Evolutionary conservation across 306 rosid species (phyloP).

Genomic region (Vigna hirtella): DNA sequence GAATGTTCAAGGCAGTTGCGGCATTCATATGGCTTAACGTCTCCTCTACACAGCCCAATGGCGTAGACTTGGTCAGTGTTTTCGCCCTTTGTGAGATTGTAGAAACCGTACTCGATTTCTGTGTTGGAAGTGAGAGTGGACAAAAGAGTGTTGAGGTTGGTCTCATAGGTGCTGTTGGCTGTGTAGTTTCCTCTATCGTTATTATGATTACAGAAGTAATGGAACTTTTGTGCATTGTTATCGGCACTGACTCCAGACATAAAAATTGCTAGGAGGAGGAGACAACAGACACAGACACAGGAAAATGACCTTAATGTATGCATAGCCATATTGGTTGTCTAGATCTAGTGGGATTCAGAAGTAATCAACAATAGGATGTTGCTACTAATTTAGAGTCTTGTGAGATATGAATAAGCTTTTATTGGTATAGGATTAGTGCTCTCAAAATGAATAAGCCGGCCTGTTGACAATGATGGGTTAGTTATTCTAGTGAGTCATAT

Average conservation of each 20-base stretch:
- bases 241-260: not conserved
- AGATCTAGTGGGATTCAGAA: not conserved
- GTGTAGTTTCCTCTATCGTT: slow-evolving; percentile 48
- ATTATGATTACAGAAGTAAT: not conserved
- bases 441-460: too few species aligned
- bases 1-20: slow-evolving; percentile 48
- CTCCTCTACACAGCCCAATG: slow-evolving; percentile 57
- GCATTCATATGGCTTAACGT: slow-evolving; percentile 42
- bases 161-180: slow-evolving; percentile 43
- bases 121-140: slow-evolving; percentile 42
- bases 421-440: not conserved
- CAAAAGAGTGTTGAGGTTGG: slow-evolving; percentile 54
- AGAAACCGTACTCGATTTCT: slow-evolving; percentile 43
- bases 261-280: not conserved
- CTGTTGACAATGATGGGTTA: too few species aligned
- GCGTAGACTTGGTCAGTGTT: slow-evolving; percentile 43
- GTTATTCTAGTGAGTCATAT: too few species aligned
- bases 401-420: too few species aligned
- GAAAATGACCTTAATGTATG: not conserved
- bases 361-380: not conserved
- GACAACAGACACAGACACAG: not conserved
- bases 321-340: not conserved
- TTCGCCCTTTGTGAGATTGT: slow-evolving; percentile 43
- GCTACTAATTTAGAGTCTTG: too few species aligned
- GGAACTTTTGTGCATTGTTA: not conserved